phyloP scores from a whole-genome alignment of 2,329 filamentous ascomycete species.

The Phialemoniopsis sp. region DNA sequence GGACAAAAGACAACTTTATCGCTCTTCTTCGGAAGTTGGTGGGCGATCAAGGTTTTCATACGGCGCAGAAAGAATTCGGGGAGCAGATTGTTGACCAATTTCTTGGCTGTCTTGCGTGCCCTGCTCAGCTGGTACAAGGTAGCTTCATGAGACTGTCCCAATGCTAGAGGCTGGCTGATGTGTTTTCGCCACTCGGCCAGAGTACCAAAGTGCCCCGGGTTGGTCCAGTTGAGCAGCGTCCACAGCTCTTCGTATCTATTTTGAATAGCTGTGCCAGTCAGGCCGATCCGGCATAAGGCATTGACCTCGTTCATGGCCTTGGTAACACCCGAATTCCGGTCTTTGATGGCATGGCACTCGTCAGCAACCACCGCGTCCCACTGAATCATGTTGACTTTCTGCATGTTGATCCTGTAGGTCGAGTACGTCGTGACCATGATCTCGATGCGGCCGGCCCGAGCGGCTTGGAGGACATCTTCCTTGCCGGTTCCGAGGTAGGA shows the following conservation, averaged over 20 bases:
- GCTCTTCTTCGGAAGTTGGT: constrained; percentile 91
- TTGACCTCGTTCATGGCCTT: constrained; percentile 89
- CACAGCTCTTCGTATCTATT: constrained; percentile 98
- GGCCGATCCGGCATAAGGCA: constrained; percentile 82
- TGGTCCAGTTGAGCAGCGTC: constrained; percentile 95
- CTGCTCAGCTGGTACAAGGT: constrained; percentile 77
- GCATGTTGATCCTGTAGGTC: constrained; percentile 77
- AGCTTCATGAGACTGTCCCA: constrained; percentile 91
- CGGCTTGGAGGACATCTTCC: constrained; percentile 67
- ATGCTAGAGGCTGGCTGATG: constrained; percentile 74
- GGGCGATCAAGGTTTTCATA: constrained; percentile 87
- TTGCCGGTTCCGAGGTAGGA: constrained; percentile 70
- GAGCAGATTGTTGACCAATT: constrained; percentile 81
- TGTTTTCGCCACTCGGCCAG: constrained; percentile 72
- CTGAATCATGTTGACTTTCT: constrained; percentile 72
- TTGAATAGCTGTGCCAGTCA: constrained; percentile 95
- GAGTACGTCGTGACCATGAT: constrained; percentile 92
- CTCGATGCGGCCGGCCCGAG: constrained; percentile 73
- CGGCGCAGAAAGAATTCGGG: constrained; percentile 87
- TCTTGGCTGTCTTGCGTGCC: constrained; percentile 76
- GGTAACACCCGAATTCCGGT: constrained; percentile 70
- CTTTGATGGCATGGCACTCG: constrained; percentile 89
- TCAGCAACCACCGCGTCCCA: constrained; percentile 97
- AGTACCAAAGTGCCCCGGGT: constrained; percentile 67
- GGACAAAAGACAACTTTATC: constrained; percentile 95